A percentile compares a stretch with the other conserved stretches of the same genome.
These are phyloP conservation scores for Saccharum spontaneum DNA, from an alignment of 176 grass and related monocot species.

Conservation along the genomic window DNA sequence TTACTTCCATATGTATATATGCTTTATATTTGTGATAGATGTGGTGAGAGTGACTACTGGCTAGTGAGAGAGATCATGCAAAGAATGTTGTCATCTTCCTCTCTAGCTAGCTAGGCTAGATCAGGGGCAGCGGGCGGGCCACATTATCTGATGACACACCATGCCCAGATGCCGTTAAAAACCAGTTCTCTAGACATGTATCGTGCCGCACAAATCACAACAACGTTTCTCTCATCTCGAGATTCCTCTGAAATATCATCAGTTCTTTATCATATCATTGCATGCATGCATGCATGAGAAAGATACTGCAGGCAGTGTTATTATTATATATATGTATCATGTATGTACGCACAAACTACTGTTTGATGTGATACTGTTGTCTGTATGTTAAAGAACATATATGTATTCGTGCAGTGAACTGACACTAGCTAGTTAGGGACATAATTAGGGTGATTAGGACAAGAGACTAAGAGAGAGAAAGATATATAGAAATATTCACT, in stretches of 20 bases:
- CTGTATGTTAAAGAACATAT: constrained; percentile 37
- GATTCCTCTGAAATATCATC: constrained; percentile 48
- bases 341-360: constrained; percentile 16
- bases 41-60: not conserved
- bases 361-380: constrained; percentile 39
- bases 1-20: not conserved
- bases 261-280: constrained; percentile 45
- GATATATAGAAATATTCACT: not conserved
- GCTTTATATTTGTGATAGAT: not conserved
- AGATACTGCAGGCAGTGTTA: constrained; percentile 34
- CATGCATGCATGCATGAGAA: constrained; percentile 31
- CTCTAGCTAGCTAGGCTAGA: constrained; percentile 25
- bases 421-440: constrained; percentile 28
- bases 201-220: constrained; percentile 36
- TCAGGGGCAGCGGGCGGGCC: constrained; percentile 29
- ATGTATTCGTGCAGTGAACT: constrained; percentile 53
- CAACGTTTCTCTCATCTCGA: constrained; percentile 27
- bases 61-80: constrained; percentile 28
- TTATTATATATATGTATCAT: not conserved
- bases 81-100: constrained; percentile 54
- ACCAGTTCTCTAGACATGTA: constrained; percentile 53
- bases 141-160: constrained; percentile 48
- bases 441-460: constrained; percentile 38
- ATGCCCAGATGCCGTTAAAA: constrained; percentile 54
- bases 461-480: not conserved